Base-by-base conservation (phyloP, 805 yeast species). In the Yueomyces sinensis region DNA sequence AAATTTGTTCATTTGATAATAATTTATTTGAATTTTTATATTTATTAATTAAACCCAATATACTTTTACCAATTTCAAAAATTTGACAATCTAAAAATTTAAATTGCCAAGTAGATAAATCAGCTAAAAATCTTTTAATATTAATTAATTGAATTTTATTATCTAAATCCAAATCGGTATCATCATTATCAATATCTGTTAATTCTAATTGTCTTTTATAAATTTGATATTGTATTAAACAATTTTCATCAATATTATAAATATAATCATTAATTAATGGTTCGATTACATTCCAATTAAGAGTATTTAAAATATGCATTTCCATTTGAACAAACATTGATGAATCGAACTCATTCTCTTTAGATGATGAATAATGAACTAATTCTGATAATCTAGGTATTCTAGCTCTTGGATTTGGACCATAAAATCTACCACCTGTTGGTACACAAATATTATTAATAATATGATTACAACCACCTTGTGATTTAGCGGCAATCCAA, bases 401-500 rank as follows among this genome's bases (percentile, higher is more conserved):
- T 42, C 82, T 64, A 39, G 73, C 72, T 50, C 89, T 69, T 50
- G 75, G 74, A 38, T 82, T 82, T 28, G 82, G 81, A 9, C 81
- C 81, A 33, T 59, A 52, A 50, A 65, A 73, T 42, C 76, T 61
- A 13, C 78, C 79, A 25, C 80, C 81, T 17, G 65, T 53, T 34
- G 70, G 68, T 20, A 64, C 55, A 14, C 58, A 52, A 5, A 61
- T 52, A 38, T 64, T 60, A 49, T 72, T 72, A 36, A 72, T 66
- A 44, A 74, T 71, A 54, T 75, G 82, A 44, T 72, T 73, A 54
- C 77, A 74, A 24, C 82, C 82, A 29, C 82, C 82, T 47, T 70
- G 70, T 14, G 75, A 66, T 53, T 87, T 87, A 17, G 94, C 76
- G 2, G 94, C 82, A 20, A 89, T 70, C 96, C 96, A 89, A 28